A percentile compares a stretch with the other conserved stretches of the same genome.
phyloP scores from a whole-genome alignment of 345 rosid genomes.

The Gossypioides kirkii region DNA sequence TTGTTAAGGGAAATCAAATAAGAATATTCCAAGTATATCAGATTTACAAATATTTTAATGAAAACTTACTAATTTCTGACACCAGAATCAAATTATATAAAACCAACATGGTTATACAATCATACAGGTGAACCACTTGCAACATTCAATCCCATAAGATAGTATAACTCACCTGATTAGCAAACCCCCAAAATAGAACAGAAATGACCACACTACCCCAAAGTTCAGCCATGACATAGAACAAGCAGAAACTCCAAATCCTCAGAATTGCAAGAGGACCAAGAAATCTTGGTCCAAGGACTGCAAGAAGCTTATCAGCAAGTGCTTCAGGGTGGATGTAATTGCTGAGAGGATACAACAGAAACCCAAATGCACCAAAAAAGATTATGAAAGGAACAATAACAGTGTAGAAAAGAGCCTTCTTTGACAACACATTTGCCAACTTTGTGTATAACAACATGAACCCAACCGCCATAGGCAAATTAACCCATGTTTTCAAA shows the following conservation, averaged over 20 bases:
- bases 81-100: background rate
- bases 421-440: conserved; percentile 70
- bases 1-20: background rate
- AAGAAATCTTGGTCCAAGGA: conserved; percentile 85
- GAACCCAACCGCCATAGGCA: conserved; percentile 97
- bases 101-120: background rate
- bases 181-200: conserved; percentile 96
- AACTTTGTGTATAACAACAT: conserved; percentile 81
- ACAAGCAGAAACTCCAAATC: conserved; percentile 96
- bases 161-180: conserved; percentile 69
- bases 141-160: conserved; percentile 1
- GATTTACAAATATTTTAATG: background rate
- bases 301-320: conserved; percentile 67
- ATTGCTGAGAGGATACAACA: conserved; percentile 89
- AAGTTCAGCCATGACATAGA: conserved; percentile 98
- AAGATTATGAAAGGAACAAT: conserved; percentile 87
- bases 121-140: background rate
- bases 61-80: background rate
- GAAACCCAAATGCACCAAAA: conserved; percentile 90
- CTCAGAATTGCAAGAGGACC: conserved; percentile 95
- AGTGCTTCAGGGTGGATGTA: conserved; percentile 77
- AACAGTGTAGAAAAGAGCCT: conserved; percentile 81
- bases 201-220: conserved; percentile 98
- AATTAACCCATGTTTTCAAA: conserved; percentile 94
- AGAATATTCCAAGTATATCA: background rate